Conservation (phyloP, 371 early-diverging fungal genomes). For the Mucor piriformis region DNA sequence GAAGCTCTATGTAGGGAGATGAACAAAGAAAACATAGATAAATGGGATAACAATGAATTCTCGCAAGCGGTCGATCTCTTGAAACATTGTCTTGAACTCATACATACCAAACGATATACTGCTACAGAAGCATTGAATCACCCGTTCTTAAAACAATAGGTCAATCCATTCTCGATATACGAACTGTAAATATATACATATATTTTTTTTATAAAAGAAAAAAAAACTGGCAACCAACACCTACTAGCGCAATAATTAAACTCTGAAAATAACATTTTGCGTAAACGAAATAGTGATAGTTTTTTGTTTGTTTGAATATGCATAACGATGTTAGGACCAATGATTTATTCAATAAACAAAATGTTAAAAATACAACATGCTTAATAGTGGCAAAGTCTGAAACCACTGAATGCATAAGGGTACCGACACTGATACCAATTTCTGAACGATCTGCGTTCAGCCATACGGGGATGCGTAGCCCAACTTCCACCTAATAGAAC, state of each 20-base stretch:
- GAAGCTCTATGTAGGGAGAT: constrained; percentile 1
- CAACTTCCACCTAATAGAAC: constrained; percentile 85
- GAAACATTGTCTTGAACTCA: constrained; percentile 43
- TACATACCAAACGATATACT: constrained; percentile 55
- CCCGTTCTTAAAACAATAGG: constrained; percentile 33
- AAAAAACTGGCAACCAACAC: background rate
- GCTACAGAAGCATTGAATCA: constrained; percentile 65
- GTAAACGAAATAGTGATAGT: background rate
- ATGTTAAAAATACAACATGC: background rate
- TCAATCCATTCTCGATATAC: background rate
- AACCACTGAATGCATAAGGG: constrained; percentile 79
- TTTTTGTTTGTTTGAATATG: background rate
- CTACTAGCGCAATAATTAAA: background rate
- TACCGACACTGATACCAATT: constrained; percentile 93
- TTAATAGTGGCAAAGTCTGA: constrained; percentile 55
- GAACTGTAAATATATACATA: background rate
- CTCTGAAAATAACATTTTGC: background rate
- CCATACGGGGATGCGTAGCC: constrained; percentile 84
- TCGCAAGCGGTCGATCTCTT: constrained; percentile 50
- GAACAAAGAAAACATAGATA: constrained; percentile 6
- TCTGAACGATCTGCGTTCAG: constrained; percentile 70
- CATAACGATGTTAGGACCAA: too few species aligned
- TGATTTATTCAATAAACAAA: constrained; percentile 3
- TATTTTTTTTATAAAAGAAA: too few species aligned
- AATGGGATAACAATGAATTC: constrained; percentile 33